These are phyloP conservation scores for Murraya koenigii DNA, from an alignment of 345 rosid species.

Conservation along the genomic window DNA sequence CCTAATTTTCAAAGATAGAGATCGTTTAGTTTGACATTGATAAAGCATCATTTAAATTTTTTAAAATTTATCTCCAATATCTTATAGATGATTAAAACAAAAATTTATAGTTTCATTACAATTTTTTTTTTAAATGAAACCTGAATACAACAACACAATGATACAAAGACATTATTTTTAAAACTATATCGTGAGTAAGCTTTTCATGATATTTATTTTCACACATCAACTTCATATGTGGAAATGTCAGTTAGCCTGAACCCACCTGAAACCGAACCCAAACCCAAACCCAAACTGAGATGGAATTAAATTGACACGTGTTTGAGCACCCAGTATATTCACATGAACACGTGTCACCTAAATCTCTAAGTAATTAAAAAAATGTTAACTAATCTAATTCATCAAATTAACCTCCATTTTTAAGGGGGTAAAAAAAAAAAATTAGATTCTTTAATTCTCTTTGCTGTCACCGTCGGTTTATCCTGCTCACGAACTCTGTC, in stretches of 20 bases:
- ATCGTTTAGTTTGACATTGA: too few relatives aligned
- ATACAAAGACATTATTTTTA: too few relatives aligned
- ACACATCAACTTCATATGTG: background rate
- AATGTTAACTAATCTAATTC: background rate
- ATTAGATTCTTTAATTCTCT: background rate
- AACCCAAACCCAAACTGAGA: background rate
- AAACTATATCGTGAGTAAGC: too few relatives aligned
- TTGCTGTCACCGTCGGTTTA: background rate
- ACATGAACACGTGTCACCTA: background rate
- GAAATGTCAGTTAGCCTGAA: background rate
- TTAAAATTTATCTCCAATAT: accelerated
- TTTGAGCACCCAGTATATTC: background rate
- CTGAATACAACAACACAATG: too few relatives aligned
- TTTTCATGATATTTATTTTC: too few relatives aligned
- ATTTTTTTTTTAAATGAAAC: too few relatives aligned
- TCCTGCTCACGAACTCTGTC: background rate
- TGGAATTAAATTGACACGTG: background rate
- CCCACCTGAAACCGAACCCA: background rate
- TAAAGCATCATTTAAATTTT: too few relatives aligned
- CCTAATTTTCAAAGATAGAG: too few relatives aligned
- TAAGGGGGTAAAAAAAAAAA: background rate
- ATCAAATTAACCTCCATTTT: background rate
- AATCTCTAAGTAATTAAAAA: background rate
- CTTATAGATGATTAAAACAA: too few relatives aligned
- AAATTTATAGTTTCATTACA: too few relatives aligned